phyloP scores from a whole-genome alignment of 306 rosid genomes.

The Cicer chorassanicum region DNA sequence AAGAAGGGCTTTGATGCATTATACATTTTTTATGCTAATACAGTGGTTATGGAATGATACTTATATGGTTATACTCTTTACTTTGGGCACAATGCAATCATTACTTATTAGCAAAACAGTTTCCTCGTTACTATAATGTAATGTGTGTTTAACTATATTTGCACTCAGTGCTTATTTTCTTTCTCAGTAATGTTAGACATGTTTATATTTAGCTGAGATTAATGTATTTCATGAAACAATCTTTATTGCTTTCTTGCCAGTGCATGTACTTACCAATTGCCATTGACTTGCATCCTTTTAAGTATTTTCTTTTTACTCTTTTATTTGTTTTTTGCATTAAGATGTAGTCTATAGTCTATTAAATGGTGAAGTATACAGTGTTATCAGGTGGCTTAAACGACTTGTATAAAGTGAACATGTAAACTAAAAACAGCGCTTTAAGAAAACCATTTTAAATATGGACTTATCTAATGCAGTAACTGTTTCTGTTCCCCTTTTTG shows the following conservation, averaged over 20 bases:
- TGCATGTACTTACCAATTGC: background rate
- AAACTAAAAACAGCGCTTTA: background rate
- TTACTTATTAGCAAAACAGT: too few relatives aligned
- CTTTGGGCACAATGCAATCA: too few relatives aligned
- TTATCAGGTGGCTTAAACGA: constrained; percentile 4
- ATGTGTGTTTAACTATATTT: too few relatives aligned
- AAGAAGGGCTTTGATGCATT: constrained; percentile 2
- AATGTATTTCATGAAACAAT: too few relatives aligned
- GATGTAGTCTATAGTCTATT: constrained; percentile 11
- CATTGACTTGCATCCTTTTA: constrained; percentile 5
- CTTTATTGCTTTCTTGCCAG: background rate
- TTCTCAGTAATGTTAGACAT: too few relatives aligned
- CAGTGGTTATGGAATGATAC: background rate
- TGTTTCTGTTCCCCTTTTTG: background rate
- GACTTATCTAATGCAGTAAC: constrained; percentile 9
- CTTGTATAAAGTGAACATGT: constrained; percentile 28
- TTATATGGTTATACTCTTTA: too few relatives aligned
- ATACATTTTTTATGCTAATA: background rate
- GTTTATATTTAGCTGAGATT: too few relatives aligned
- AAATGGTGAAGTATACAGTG: constrained; percentile 13
- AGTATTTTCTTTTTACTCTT: background rate
- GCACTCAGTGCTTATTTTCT: too few relatives aligned
- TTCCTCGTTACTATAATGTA: too few relatives aligned
- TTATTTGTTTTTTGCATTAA: background rate
- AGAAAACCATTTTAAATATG: constrained; percentile 15